These are phyloP conservation scores for Tillandsia fasciculata DNA, from an alignment of 176 grass and related monocot genomes.

Conservation along the genomic window DNA sequence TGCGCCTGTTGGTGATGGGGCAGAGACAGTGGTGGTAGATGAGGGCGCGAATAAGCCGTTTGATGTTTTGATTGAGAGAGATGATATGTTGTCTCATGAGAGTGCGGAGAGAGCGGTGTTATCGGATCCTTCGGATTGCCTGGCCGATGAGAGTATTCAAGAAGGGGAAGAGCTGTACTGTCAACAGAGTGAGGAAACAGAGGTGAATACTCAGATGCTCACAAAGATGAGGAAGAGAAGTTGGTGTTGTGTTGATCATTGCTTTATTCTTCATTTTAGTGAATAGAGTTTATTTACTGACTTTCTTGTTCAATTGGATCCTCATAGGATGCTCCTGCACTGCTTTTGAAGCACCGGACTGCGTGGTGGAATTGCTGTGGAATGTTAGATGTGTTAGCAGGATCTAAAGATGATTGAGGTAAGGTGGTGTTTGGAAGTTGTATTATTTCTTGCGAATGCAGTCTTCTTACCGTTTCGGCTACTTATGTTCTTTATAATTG, in stretches of 20 bases:
- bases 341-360: background rate
- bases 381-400: slow-evolving; percentile 1
- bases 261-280: background rate
- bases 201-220: background rate
- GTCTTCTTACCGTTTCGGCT: no score
- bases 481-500: no score
- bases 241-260: background rate
- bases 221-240: background rate
- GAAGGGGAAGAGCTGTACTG: background rate
- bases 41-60: no score
- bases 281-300: background rate
- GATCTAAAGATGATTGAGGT: background rate
- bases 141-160: background rate
- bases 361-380: slow-evolving; percentile 6
- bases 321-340: background rate
- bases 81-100: no score
- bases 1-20: background rate
- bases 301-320: background rate
- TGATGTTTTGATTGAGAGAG: no score
- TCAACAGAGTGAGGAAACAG: background rate
- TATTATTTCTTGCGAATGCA: no score
- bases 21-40: no score
- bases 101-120: background rate
- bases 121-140: background rate
- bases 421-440: no score